A percentile compares a stretch with the other conserved stretches of the same genome.
phyloP scores from a whole-genome alignment of 306 rosid genomes.

The Quercus wislizeni region DNA sequence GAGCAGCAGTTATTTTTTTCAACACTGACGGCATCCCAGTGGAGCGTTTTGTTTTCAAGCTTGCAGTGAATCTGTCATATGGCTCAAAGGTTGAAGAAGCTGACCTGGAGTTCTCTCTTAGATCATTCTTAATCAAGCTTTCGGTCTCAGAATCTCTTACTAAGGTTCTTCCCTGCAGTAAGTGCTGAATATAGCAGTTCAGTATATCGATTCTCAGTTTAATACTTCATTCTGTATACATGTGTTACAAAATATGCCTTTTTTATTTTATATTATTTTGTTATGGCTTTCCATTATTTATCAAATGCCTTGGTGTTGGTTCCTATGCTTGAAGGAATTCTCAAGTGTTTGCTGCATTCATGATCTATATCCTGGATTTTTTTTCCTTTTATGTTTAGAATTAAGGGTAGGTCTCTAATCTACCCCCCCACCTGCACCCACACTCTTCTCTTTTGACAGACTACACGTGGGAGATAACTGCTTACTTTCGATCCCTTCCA shows the following conservation, averaged over 20 bases:
- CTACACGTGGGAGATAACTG: constrained; percentile 82
- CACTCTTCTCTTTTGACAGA: constrained; percentile 23
- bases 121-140: constrained; percentile 74
- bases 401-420: background rate
- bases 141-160: constrained; percentile 68
- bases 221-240: background rate
- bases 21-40: constrained; percentile 40
- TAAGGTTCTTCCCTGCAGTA: constrained; percentile 61
- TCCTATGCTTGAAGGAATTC: background rate
- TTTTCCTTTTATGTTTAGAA: background rate
- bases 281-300: background rate
- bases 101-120: constrained; percentile 36
- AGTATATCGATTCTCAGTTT: background rate
- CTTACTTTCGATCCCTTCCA: constrained; percentile 66
- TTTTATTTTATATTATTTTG: background rate
- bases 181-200: constrained; percentile 5
- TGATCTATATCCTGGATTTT: constrained; percentile 20
- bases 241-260: background rate
- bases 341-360: constrained; percentile 3
- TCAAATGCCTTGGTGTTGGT: constrained; percentile 13
- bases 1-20: constrained; percentile 75
- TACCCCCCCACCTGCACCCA: background rate
- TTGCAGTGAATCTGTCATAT: constrained; percentile 51
- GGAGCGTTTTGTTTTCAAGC: constrained; percentile 79
- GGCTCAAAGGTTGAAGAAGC: constrained; percentile 57